phyloP scores from a whole-genome alignment of 441 rosid species.

The Sinapis alba region DNA sequence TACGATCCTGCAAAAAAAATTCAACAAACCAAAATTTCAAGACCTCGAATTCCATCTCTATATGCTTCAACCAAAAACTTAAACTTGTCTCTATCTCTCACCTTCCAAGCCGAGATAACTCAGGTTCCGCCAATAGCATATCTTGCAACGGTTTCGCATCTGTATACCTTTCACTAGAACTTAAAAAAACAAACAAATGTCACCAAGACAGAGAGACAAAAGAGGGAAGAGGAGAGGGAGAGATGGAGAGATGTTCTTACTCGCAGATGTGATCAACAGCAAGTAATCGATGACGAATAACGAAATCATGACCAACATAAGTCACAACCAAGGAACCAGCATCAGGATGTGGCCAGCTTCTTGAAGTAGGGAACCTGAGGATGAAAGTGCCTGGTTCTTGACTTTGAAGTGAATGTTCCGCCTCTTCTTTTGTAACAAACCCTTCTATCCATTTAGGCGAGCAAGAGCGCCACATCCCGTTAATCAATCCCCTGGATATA shows the following conservation, averaged over 20 bases:
- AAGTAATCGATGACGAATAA: slow-evolving; percentile 64
- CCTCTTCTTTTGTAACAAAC: slow-evolving; percentile 89
- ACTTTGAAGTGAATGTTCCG: slow-evolving; percentile 72
- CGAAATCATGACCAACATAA: slow-evolving; percentile 67
- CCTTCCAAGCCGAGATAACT: slow-evolving; percentile 59
- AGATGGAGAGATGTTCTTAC: slow-evolving; percentile 38
- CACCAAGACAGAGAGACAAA: not conserved
- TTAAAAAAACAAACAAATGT: slow-evolving; percentile 18
- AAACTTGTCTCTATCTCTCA: slow-evolving; percentile 18
- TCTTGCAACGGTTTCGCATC: slow-evolving; percentile 63
- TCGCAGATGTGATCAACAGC: slow-evolving; percentile 56
- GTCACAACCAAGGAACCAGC: slow-evolving; percentile 81
- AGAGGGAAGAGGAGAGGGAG: not conserved
- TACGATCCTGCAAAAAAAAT: slow-evolving; percentile 36
- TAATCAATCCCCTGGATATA: slow-evolving; percentile 60
- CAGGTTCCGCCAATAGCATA: slow-evolving; percentile 82
- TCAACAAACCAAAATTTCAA: not conserved
- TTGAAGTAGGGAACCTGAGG: slow-evolving; percentile 82
- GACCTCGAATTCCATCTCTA: not conserved
- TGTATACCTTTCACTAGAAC: slow-evolving; percentile 49
- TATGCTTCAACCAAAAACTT: not conserved
- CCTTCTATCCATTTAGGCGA: slow-evolving; percentile 89
- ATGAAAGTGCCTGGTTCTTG: slow-evolving; percentile 88
- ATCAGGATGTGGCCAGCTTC: slow-evolving; percentile 97
- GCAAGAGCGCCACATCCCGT: slow-evolving; percentile 61